Conservation (phyloP, 345 rosid species). For the Hypericum androsaemum region DNA sequence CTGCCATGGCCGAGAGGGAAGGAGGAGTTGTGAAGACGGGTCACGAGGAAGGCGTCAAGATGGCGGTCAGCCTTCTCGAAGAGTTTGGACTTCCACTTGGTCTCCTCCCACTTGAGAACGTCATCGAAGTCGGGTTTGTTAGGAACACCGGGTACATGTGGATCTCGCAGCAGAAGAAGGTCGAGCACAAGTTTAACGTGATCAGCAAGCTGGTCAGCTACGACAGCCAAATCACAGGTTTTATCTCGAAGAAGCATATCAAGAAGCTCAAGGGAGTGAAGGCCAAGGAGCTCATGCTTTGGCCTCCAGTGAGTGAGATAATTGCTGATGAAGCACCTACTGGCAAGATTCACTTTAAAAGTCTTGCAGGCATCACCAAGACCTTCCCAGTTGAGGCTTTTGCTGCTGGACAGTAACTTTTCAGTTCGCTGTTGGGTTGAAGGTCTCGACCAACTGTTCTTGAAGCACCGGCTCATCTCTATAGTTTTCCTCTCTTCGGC, state of each 20-base stretch:
- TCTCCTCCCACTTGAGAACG: neutral
- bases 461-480: too few relatives aligned
- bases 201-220: conserved; percentile 2
- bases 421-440: too few relatives aligned
- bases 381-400: neutral
- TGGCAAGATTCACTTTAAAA: conserved; percentile 2
- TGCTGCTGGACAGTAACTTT: conserved; percentile 2
- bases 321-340: conserved; percentile 1
- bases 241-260: neutral
- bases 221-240: neutral
- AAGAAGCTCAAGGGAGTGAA: conserved; percentile 5
- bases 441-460: too few relatives aligned
- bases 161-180: conserved; percentile 1
- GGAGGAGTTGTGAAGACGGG: neutral
- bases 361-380: conserved; percentile 1
- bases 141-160: conserved; percentile 2
- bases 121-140: neutral
- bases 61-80: neutral
- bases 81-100: conserved; percentile 4
- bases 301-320: conserved; percentile 5
- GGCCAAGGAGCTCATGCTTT: conserved; percentile 1
- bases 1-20: conserved; percentile 1
- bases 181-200: conserved; percentile 1
- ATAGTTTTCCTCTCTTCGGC: too few relatives aligned
- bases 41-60: neutral